Base-by-base conservation (phyloP, 2,329 filamentous ascomycete genomes). In the Ophiostoma piceae region DNA sequence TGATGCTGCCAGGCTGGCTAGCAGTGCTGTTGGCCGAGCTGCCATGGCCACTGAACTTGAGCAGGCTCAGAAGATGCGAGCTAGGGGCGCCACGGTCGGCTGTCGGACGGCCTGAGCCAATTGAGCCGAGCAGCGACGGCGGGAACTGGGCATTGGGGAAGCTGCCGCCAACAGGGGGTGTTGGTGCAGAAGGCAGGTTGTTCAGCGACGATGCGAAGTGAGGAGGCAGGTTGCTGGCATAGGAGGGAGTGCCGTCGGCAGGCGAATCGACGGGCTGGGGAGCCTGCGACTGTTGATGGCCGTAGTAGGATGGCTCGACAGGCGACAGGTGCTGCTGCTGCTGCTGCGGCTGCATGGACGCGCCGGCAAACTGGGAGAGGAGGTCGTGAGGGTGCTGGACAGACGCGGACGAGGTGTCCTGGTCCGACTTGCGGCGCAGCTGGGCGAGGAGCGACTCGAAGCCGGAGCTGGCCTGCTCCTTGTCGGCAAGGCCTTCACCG, bases 31-130 rank as follows among this genome's bases (percentile, higher is more conserved):
- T 73, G 67, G 79, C 78, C 22, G 43, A 47, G 35, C 43, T 54
- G 16, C 22, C n/a, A n/a, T 72, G 71, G 65, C 81, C 80, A 73
- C 83, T 86, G 75, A 87, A 88, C 80, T 88, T 88, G 77, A 89
- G 82, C 69, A 88, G 80, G 74, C 85, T 88, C 76, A 89, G 79
- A 74, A 89, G 76, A 73, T 84, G 73, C 32, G 73, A 73, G 70
- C 73, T 73, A 6, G 68, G 70, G 1, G 68, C 68, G 1, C 70
- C 68, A 19, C 75, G 69, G 32, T 74, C 69, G n/a, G 72, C 71
- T 41, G 72, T 74, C 37, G 76, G 76, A 41, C 79, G 78, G 73
- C 78, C 78, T 32, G 82, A 84, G 71, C 83, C 84, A 71, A 85
- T 84, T 72, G 84, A 81, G 68, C 83, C 83, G 74, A 85, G 79